These are phyloP conservation scores for Trypanosoma platydactyli DNA, from an alignment of 208 protist genomes.

Conservation along the genomic window DNA sequence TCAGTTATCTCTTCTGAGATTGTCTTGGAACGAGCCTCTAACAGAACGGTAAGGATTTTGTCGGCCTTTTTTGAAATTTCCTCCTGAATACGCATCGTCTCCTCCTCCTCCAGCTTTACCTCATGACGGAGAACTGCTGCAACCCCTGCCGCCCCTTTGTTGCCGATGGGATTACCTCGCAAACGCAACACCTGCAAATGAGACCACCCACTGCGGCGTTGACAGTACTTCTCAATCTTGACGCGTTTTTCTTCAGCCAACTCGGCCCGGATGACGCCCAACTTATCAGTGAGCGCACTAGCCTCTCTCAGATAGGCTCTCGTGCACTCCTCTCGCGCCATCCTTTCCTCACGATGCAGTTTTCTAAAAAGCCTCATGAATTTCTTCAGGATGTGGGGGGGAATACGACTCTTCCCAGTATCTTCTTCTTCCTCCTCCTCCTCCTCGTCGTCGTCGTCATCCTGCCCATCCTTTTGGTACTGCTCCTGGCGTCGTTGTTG, in stretches of 20 bases:
- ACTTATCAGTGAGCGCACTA: conserved; percentile 15
- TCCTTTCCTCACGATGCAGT: conserved; percentile 30
- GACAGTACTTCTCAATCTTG: conserved; percentile 53
- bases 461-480: conserved; percentile 27
- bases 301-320: conserved; percentile 26
- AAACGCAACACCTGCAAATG: conserved; percentile 60
- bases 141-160: conserved; percentile 46
- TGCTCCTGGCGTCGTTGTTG: neutral
- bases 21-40: conserved; percentile 24
- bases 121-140: conserved; percentile 53
- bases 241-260: conserved; percentile 45
- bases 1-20: conserved; percentile 31
- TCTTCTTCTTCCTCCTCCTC: conserved; percentile 36
- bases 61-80: conserved; percentile 28
- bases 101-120: conserved; percentile 63
- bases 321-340: conserved; percentile 19
- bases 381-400: conserved; percentile 22
- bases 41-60: conserved; percentile 30
- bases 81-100: conserved; percentile 47
- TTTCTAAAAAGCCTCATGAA: conserved; percentile 26
- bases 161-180: conserved; percentile 67
- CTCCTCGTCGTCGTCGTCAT: conserved; percentile 38
- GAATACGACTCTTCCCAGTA: conserved; percentile 18
- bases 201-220: conserved; percentile 79
- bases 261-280: conserved; percentile 31